Base-by-base conservation (phyloP, 2,329 filamentous ascomycete species). In the Lecanicillium sp. region DNA sequence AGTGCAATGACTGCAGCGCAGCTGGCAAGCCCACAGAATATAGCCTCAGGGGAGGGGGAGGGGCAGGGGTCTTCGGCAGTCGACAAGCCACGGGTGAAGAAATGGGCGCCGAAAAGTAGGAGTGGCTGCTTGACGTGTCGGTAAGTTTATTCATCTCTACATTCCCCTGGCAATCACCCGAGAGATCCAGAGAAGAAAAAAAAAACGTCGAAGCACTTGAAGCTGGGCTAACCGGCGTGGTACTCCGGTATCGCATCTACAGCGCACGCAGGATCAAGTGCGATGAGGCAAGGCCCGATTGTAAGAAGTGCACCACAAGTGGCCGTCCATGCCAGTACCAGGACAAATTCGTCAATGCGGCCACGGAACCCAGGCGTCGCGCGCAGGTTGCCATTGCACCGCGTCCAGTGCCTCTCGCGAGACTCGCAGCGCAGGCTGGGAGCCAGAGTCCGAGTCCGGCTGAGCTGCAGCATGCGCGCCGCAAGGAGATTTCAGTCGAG, bases 21-120 rank as follows among this genome's bases (percentile, higher is more conserved):
- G n/a, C n/a, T n/a, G n/a, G n/a, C n/a, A n/a, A n/a, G n/a, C n/a
- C n/a, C n/a, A n/a, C n/a, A n/a, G n/a, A n/a, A n/a, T n/a, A n/a
- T n/a, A n/a, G n/a, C n/a, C n/a, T n/a, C n/a, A n/a, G n/a, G n/a
- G n/a, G n/a, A n/a, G n/a, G n/a, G n/a, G n/a, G n/a, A n/a, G n/a
- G n/a, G n/a, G n/a, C n/a, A n/a, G n/a, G n/a, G n/a, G n/a, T n/a
- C n/a, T n/a, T n/a, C n/a, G n/a, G n/a, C n/a, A n/a, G n/a, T n/a
- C n/a, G n/a, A n/a, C n/a, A n/a, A 44, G 32, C 42, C 42, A 19
- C 42, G 42, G n/a, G 36, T 36, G 32, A 36, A 44, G 32, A 44
- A 37, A 36, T 44, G 42, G 41, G 41, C 29, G 14, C 41, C 41
- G 4, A 44, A 44, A 9, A 26, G 29, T 10, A 44, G 20, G 15